Conservation (phyloP, 768 basidiomycete species). For the Pleurotus cornucopiae region DNA sequence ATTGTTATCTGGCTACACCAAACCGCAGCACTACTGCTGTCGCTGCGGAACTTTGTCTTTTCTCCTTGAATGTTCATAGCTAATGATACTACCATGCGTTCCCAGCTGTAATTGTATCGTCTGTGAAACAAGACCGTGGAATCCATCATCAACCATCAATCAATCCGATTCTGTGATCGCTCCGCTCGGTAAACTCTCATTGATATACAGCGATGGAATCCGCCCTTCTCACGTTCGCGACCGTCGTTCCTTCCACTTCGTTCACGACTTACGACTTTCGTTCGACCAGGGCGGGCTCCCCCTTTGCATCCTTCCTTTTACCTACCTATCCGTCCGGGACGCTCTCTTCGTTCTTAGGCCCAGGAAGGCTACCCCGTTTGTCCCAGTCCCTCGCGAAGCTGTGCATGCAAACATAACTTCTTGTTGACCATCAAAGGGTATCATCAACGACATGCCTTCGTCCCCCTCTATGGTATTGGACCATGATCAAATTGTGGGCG, state of each 20-base stretch:
- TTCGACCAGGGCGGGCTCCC: slow-evolving; percentile 1
- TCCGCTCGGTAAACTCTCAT: too few relatives aligned
- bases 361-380: not conserved
- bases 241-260: slow-evolving; percentile 5
- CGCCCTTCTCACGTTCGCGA: slow-evolving; percentile 3
- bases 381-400: too few relatives aligned
- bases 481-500: slow-evolving; percentile 1
- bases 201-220: not conserved
- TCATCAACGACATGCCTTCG: not conserved
- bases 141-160: not conserved
- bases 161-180: not conserved
- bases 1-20: too few relatives aligned
- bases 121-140: too few relatives aligned
- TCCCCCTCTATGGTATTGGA: not conserved
- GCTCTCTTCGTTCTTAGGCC: not conserved
- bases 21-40: too few relatives aligned
- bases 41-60: too few relatives aligned
- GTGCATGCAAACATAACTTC: too few relatives aligned
- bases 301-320: not conserved
- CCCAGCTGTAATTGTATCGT: too few relatives aligned
- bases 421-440: too few relatives aligned
- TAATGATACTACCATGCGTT: too few relatives aligned
- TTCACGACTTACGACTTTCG: not conserved
- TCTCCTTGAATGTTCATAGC: too few relatives aligned
- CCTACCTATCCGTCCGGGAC: not conserved